Evolutionary conservation across 371 early-diverging fungal genomes (phyloP).

Genomic region (Haplosporangium sp.): DNA sequence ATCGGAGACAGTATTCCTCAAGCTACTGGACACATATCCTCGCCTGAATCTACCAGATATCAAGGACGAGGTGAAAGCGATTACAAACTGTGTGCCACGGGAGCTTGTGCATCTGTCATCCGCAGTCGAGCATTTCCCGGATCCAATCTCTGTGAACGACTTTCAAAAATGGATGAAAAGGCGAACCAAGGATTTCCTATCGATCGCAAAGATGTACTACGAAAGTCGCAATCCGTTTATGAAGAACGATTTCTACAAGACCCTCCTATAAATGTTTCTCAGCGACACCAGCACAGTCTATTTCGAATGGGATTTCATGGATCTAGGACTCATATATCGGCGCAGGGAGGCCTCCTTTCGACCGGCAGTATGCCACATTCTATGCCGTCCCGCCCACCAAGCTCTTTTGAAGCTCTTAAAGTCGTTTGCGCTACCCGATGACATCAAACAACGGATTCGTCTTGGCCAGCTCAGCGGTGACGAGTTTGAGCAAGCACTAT

Average conservation of each 20-base stretch:
- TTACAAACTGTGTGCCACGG: constrained; percentile 33
- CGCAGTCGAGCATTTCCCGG: constrained; percentile 5
- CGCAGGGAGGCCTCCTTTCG: constrained; percentile 1
- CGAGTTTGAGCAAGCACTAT: constrained; percentile 18
- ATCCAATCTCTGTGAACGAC: constrained; percentile 21
- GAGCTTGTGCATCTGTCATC: constrained; percentile 26
- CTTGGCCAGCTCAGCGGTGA: constrained; percentile 10
- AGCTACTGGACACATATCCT: constrained; percentile 24
- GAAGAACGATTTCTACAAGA: constrained; percentile 9
- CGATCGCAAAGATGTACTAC: constrained; percentile 5
- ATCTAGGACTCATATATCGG: constrained; percentile 30
- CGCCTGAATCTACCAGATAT: constrained; percentile 8
- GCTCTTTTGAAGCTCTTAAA: constrained; percentile 33
- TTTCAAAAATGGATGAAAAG: constrained; percentile 17
- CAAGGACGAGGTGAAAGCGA: constrained; percentile 17
- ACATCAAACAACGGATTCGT: neutral
- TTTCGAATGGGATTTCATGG: constrained; percentile 29
- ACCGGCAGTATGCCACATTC: constrained; percentile 5
- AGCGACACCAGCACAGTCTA: constrained; percentile 7
- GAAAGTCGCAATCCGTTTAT: neutral
- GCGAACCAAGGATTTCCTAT: constrained; percentile 12
- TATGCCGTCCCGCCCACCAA: constrained; percentile 21
- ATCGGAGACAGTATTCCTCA: constrained; percentile 22
- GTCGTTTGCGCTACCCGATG: constrained; percentile 12
- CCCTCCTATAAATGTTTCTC: constrained; percentile 15